phyloP scores from a whole-genome alignment of 2,329 filamentous ascomycete species.

The Diaporthe caulivora region DNA sequence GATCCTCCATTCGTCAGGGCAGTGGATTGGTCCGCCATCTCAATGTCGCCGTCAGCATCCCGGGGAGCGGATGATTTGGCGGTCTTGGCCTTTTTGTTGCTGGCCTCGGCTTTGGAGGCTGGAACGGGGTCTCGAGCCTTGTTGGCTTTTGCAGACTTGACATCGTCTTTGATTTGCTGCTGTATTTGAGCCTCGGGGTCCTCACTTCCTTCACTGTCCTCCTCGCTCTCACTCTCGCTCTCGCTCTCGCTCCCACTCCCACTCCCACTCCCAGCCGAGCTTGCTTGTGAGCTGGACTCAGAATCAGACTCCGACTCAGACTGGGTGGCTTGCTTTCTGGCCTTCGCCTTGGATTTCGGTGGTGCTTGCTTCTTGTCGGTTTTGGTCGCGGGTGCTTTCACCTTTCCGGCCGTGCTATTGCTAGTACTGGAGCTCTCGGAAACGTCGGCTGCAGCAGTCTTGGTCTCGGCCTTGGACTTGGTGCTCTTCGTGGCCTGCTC shows the following conservation, averaged over 20 bases:
- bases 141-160: slow-evolving; percentile 34
- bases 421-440: slow-evolving; percentile 43
- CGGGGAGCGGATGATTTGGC: not conserved
- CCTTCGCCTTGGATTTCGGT: slow-evolving; percentile 27
- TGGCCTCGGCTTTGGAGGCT: not conserved
- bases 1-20: slow-evolving; percentile 42
- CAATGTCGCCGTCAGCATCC: slow-evolving; percentile 38
- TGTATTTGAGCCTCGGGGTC: slow-evolving; percentile 36
- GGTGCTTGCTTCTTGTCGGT: slow-evolving; percentile 27
- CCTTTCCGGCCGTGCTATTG: slow-evolving; percentile 47
- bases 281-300: slow-evolving; percentile 36
- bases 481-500: slow-evolving; percentile 40
- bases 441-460: slow-evolving; percentile 38
- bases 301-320: slow-evolving; percentile 36
- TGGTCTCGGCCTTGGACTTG: slow-evolving; percentile 33
- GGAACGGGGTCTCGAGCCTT: slow-evolving; percentile 22
- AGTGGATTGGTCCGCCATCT: slow-evolving; percentile 54
- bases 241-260: slow-evolving; percentile 37
- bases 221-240: slow-evolving; percentile 40
- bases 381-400: slow-evolving; percentile 39
- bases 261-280: slow-evolving; percentile 38
- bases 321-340: slow-evolving; percentile 24
- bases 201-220: slow-evolving; percentile 36
- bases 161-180: slow-evolving; percentile 36
- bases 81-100: slow-evolving; percentile 36